Conservation (phyloP, 495 filamentous ascomycete species). For the Cryomyces minteri region DNA sequence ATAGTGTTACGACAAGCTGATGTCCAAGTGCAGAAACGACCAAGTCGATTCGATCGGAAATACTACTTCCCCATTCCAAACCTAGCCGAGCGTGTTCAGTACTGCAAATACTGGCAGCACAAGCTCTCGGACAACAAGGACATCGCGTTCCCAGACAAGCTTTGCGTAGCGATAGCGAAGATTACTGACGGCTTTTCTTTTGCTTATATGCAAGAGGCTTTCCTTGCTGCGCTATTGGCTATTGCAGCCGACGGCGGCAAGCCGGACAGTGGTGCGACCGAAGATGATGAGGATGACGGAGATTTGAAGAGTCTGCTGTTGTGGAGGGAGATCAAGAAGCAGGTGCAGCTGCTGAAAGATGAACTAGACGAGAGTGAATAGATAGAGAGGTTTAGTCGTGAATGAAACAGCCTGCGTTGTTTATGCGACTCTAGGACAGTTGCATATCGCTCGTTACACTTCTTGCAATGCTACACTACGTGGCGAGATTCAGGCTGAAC, state of each 20-base stretch:
- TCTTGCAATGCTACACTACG: no score
- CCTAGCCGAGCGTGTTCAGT: constrained; percentile 12
- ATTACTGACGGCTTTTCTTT: constrained; percentile 22
- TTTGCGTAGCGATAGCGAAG: constrained; percentile 11
- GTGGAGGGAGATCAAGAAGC: constrained; percentile 25
- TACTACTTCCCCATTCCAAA: constrained; percentile 21
- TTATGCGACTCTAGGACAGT: no score
- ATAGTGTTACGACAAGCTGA: no score
- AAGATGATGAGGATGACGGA: constrained; percentile 3
- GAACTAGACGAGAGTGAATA: constrained; percentile 15
- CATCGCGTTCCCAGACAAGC: constrained; percentile 20
- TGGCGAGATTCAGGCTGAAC: no score
- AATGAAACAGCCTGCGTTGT: no score
- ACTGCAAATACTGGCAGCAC: constrained; percentile 20
- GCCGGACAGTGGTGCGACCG: neutral
- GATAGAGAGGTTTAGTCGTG: neutral
- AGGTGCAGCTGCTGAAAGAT: constrained; percentile 20
- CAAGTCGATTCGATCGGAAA: constrained; percentile 22
- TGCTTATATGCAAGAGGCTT: constrained; percentile 24
- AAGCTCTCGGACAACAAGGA: constrained; percentile 20
- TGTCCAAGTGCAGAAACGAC: constrained; percentile 11
- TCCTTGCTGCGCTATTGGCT: constrained; percentile 18
- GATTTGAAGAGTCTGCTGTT: constrained; percentile 18
- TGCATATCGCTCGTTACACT: no score
- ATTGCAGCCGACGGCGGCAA: constrained; percentile 8